Conservation (phyloP, 192 early-diverging fungal genomes). For the Podila epicladia region DNA sequence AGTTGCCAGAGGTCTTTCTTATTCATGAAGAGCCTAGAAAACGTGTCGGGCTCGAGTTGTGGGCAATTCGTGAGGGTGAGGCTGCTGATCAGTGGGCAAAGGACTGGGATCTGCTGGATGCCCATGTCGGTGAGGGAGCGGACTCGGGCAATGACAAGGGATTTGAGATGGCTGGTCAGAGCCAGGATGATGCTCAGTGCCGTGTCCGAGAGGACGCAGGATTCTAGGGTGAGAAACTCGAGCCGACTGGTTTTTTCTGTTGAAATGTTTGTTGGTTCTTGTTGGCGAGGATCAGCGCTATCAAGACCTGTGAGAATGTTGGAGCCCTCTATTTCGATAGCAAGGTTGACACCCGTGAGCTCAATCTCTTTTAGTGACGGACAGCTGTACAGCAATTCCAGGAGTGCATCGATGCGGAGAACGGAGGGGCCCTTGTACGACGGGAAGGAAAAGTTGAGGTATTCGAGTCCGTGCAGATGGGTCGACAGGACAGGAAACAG, state of each 20-base stretch:
- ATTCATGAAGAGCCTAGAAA: background rate
- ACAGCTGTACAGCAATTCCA: background rate
- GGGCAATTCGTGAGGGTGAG: background rate
- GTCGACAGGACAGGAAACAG: conserved; percentile 1
- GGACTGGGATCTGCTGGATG: background rate
- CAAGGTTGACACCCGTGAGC: background rate
- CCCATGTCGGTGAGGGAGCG: background rate
- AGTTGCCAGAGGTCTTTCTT: background rate
- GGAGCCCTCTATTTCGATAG: background rate
- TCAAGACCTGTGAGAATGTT: background rate
- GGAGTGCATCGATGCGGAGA: background rate
- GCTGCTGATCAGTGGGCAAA: background rate
- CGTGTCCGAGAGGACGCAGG: background rate
- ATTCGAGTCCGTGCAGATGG: background rate
- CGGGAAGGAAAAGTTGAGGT: background rate
- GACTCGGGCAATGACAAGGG: background rate
- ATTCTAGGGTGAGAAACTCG: background rate
- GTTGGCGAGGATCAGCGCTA: background rate
- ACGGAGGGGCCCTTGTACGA: background rate
- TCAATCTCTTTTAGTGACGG: background rate
- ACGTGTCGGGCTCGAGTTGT: background rate
- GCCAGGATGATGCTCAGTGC: background rate
- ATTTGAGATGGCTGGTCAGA: background rate
- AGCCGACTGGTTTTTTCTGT: background rate
- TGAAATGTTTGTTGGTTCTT: background rate